These are phyloP conservation scores for Aspergillus luchuensis DNA, from an alignment of 2,329 filamentous ascomycete species.

Conservation along the genomic window DNA sequence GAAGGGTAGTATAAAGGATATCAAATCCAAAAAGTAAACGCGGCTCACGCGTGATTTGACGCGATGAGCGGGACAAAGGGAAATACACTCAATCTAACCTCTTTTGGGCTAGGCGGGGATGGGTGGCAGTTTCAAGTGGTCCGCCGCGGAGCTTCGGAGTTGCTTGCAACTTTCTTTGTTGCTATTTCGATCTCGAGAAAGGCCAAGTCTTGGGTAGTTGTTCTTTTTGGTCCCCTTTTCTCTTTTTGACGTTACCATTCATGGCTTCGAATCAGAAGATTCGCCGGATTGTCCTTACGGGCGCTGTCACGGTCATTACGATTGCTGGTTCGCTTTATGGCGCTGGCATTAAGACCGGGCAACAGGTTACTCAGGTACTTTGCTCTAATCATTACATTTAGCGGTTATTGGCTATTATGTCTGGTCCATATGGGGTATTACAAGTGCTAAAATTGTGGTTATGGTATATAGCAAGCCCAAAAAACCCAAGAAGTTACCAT, in stretches of 20 bases:
- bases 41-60: conserved; percentile 4
- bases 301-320: conserved; percentile 58
- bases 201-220: no score
- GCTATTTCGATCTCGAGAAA: no score
- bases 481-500: conserved; percentile 53
- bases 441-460: background rate
- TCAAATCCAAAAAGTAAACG: background rate
- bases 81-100: background rate
- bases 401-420: no score
- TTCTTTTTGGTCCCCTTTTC: no score
- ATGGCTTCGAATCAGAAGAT: conserved; percentile 41
- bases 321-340: conserved; percentile 62
- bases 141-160: background rate
- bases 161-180: no score
- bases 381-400: background rate
- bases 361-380: conserved; percentile 55
- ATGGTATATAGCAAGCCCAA: conserved; percentile 43
- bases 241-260: background rate
- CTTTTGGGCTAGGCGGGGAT: background rate
- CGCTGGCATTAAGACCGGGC: conserved; percentile 58
- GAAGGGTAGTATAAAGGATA: background rate
- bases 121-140: background rate
- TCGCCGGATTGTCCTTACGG: conserved; percentile 57
- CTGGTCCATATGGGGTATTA: no score
- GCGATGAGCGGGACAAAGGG: conserved; percentile 1